Percentiles rank a stretch among this genome's conserved stretches.
phyloP scores from a whole-genome alignment of 2,329 filamentous ascomycete genomes.

The Epichloe festucae region DNA sequence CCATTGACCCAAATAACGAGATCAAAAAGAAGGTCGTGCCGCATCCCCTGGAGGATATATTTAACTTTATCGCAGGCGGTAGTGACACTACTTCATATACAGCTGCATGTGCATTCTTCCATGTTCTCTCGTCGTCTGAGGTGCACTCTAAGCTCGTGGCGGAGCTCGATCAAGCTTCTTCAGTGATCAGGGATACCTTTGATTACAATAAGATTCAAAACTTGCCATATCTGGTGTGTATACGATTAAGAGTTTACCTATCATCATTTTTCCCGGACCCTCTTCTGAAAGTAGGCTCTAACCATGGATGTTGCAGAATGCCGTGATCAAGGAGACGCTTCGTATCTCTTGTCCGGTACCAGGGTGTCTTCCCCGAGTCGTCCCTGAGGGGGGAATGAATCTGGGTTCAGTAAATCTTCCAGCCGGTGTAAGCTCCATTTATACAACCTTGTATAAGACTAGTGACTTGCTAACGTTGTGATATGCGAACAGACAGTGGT shows the following conservation, averaged over 20 bases:
- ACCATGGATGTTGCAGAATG: neutral
- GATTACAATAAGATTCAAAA: neutral
- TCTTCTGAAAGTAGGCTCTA: neutral
- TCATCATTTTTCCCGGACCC: neutral
- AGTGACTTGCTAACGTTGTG: too few relatives aligned
- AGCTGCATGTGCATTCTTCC: neutral
- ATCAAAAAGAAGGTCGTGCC: neutral
- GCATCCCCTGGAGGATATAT: neutral
- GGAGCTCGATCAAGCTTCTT: neutral
- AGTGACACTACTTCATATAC: conserved; percentile 1
- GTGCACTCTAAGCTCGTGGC: neutral
- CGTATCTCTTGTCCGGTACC: neutral
- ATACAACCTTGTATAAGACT: neutral
- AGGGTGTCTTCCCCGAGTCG: neutral
- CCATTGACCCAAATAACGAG: neutral
- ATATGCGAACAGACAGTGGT: neutral
- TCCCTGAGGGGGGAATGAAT: neutral
- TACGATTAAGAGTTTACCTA: too few relatives aligned
- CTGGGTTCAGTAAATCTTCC: neutral
- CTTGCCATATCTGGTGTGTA: neutral
- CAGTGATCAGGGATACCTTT: neutral
- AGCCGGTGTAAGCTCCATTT: neutral
- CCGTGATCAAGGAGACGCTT: neutral
- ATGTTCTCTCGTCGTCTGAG: neutral
- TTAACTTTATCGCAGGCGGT: conserved; percentile 1